Conservation (phyloP, 2,329 filamentous ascomycete species). For the Scorias spongiosa region DNA sequence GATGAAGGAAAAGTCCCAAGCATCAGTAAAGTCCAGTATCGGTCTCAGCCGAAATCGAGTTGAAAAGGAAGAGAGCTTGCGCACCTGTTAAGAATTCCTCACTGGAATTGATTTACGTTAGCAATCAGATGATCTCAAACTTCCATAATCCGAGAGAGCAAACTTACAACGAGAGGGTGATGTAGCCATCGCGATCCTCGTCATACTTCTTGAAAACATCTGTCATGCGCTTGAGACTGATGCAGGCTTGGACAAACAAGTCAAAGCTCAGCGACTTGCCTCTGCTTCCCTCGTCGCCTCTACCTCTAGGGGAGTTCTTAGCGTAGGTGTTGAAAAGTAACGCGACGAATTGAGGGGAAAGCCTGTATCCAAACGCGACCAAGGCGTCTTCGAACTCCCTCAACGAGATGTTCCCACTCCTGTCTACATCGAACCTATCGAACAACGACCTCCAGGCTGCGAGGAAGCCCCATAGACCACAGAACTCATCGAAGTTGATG, state of each 20-base stretch:
- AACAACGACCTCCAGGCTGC: conserved; percentile 89
- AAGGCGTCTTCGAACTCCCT: conserved; percentile 82
- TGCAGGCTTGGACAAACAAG: conserved; percentile 93
- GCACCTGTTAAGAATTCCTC: conserved; percentile 41
- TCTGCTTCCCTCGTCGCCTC: conserved; percentile 22
- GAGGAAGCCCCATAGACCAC: conserved; percentile 89
- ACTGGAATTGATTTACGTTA: conserved; percentile 17
- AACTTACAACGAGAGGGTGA: conserved; percentile 41
- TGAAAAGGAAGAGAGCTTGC: conserved; percentile 40
- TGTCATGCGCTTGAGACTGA: conserved; percentile 94
- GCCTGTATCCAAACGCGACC: conserved; percentile 78
- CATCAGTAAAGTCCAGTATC: conserved; percentile 36
- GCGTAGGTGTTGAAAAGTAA: conserved; percentile 83
- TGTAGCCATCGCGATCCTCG: conserved; percentile 84
- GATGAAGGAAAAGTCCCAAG: not conserved
- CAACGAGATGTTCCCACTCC: conserved; percentile 71
- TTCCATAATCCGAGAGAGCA: not conserved
- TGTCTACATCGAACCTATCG: conserved; percentile 84
- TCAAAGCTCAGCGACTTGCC: conserved; percentile 50
- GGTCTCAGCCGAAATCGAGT: conserved; percentile 34
- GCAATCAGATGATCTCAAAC: conserved; percentile 1
- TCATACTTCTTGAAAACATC: conserved; percentile 99
- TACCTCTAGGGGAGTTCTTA: conserved; percentile 20
- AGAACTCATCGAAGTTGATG: conserved; percentile 92
- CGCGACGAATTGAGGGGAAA: conserved; percentile 70